Percentiles rank a stretch among this genome's conserved stretches.
These are phyloP conservation scores for Fonsecaea multimorphosa DNA, from an alignment of 2,329 filamentous ascomycete genomes.

Conservation along the genomic window DNA sequence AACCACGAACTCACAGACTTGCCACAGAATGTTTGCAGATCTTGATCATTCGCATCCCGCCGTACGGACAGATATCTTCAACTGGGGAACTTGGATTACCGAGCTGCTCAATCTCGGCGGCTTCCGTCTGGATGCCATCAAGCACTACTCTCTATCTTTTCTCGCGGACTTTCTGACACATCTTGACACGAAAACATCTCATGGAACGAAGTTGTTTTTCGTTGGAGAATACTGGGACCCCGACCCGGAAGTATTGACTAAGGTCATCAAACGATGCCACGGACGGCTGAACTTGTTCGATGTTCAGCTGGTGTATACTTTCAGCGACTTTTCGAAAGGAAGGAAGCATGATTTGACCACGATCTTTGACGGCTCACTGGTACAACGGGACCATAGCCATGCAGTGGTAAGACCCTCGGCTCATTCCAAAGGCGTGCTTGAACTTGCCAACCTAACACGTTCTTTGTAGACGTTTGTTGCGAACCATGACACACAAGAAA, in stretches of 20 bases:
- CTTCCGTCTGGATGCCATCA: slow-evolving; percentile 75
- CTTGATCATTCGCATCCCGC: slow-evolving; percentile 70
- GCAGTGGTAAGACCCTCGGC: slow-evolving; percentile 47
- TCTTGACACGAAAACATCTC: slow-evolving; percentile 52
- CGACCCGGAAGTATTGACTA: slow-evolving; percentile 61
- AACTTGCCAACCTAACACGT: not conserved
- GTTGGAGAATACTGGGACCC: slow-evolving; percentile 74
- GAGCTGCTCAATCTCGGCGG: slow-evolving; percentile 66
- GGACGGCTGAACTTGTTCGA: slow-evolving; percentile 70
- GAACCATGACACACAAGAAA: slow-evolving; percentile 54
- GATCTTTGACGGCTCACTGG: slow-evolving; percentile 67
- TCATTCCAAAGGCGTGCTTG: not conserved
- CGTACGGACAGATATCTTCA: slow-evolving; percentile 67
- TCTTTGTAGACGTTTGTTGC: slow-evolving; percentile 49
- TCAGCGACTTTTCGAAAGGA: slow-evolving; percentile 65
- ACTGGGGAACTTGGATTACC: slow-evolving; percentile 72
- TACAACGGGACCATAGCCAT: slow-evolving; percentile 54
- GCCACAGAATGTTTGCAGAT: slow-evolving; percentile 67
- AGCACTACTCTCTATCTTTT: slow-evolving; percentile 74
- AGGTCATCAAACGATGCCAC: slow-evolving; percentile 65
- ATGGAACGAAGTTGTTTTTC: slow-evolving; percentile 64
- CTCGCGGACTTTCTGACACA: slow-evolving; percentile 66
- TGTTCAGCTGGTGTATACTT: slow-evolving; percentile 71
- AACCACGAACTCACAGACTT: not conserved
- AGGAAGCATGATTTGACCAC: slow-evolving; percentile 63